Evolutionary conservation across 306 rosid species (phyloP).

Genomic region (Vigna angularis): DNA sequence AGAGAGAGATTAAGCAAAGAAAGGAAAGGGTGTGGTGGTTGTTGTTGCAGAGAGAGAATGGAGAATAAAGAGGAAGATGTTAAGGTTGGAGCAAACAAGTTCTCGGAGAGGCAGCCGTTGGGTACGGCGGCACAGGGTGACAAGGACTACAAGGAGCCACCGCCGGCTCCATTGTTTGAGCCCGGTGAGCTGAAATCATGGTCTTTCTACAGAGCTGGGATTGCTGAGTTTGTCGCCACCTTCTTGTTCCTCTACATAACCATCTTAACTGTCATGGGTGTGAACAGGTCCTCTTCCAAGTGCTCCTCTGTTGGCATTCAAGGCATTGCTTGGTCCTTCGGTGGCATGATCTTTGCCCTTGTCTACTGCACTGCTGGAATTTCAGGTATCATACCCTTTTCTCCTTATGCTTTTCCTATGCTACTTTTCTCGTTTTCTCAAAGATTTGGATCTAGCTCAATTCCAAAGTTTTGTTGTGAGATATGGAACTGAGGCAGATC

Average conservation of each 20-base stretch:
- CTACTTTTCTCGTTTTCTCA: neutral
- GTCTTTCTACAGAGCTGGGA: conserved; percentile 93
- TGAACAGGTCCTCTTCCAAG: conserved; percentile 47
- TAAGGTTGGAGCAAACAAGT: conserved; percentile 85
- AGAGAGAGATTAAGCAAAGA: neutral
- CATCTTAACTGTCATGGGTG: conserved; percentile 85
- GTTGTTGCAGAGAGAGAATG: conserved; percentile 7
- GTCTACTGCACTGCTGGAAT: conserved; percentile 97
- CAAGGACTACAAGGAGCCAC: conserved; percentile 88
- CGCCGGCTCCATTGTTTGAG: conserved; percentile 86
- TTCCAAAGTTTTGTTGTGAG: no score
- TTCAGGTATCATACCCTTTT: conserved; percentile 52
- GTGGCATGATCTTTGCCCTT: conserved; percentile 94
- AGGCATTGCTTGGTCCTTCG: conserved; percentile 98
- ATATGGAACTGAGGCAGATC: conserved; percentile 25
- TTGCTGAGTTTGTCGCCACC: conserved; percentile 89
- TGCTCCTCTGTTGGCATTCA: conserved; percentile 83
- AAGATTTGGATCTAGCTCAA: neutral
- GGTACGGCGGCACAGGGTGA: conserved; percentile 82
- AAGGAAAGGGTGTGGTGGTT: neutral
- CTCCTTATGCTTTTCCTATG: neutral
- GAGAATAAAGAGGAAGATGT: conserved; percentile 87
- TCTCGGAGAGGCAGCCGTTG: conserved; percentile 73
- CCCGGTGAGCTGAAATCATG: conserved; percentile 86
- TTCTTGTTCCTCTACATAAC: conserved; percentile 94